phyloP scores from a whole-genome alignment of 2,329 filamentous ascomycete species.

The Kalmusia sp. region DNA sequence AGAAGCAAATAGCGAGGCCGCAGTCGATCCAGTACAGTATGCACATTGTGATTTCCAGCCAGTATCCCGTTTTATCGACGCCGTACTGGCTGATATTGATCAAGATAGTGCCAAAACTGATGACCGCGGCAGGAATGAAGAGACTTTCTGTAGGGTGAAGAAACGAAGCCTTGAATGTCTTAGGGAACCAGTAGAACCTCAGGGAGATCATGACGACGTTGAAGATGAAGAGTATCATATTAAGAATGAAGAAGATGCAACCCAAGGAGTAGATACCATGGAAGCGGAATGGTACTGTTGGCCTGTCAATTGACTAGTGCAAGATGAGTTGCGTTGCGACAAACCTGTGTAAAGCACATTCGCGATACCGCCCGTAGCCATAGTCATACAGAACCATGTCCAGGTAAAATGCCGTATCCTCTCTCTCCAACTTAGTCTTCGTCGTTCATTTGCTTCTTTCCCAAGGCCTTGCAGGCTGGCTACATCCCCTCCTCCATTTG shows the following conservation, averaged over 20 bases:
- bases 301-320: not conserved
- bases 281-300: constrained; percentile 51
- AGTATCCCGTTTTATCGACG: constrained; percentile 61
- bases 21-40: constrained; percentile 79
- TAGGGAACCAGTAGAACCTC: constrained; percentile 73
- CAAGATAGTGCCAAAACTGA: constrained; percentile 68
- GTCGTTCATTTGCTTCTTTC: constrained; percentile 4
- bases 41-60: constrained; percentile 63
- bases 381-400: constrained; percentile 80
- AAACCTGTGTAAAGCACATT: constrained; percentile 66
- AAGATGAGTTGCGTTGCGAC: constrained; percentile 16
- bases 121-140: constrained; percentile 73
- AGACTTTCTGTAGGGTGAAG: constrained; percentile 79
- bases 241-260: constrained; percentile 56
- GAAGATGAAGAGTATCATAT: constrained; percentile 70
- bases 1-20: constrained; percentile 70
- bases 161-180: constrained; percentile 75
- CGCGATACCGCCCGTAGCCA: constrained; percentile 67
- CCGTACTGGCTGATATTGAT: constrained; percentile 81
- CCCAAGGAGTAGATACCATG: constrained; percentile 56
- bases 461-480: constrained; percentile 1
- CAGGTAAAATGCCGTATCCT: constrained; percentile 71
- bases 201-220: constrained; percentile 71
- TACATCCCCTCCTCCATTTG: constrained; percentile 53
- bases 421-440: constrained; percentile 53